Percentiles rank a stretch among this genome's conserved stretches.
Evolutionary conservation across 441 rosid species (phyloP).

Genomic region (Macaranga tanarius): DNA sequence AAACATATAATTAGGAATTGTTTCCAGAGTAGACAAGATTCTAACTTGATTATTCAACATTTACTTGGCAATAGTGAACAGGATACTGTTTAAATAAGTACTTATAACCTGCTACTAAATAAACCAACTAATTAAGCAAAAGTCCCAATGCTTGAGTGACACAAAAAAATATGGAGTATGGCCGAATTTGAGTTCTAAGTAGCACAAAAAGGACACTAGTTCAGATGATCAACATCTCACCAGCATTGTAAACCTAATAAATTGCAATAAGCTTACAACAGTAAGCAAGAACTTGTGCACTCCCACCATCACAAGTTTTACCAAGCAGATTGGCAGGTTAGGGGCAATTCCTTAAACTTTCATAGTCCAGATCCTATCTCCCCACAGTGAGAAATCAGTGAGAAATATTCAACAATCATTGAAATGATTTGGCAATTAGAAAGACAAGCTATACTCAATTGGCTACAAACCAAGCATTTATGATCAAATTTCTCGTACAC

Average conservation of each 20-base stretch:
- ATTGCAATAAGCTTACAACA: not conserved
- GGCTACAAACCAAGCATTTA: not conserved
- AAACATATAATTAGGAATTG: not conserved
- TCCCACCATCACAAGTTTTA: not conserved
- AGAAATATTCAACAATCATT: not conserved
- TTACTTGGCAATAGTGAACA: not conserved
- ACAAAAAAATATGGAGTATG: not conserved
- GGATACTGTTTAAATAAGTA: not conserved
- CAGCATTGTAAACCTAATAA: conserved; percentile 3
- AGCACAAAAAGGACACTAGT: not conserved
- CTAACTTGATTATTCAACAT: not conserved
- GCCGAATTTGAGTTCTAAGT: not conserved
- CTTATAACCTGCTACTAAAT: not conserved
- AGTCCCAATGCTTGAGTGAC: not conserved
- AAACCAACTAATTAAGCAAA: conserved; percentile 2
- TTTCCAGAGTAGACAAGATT: too few relatives aligned
- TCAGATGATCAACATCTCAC: not conserved
- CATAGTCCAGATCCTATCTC: conserved; percentile 6
- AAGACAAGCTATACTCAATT: not conserved
- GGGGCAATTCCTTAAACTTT: not conserved
- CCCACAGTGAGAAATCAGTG: not conserved
- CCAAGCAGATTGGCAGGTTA: not conserved
- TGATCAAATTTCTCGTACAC: not conserved
- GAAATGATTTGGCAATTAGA: not conserved
- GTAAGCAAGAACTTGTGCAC: not conserved